These are phyloP conservation scores for Eucalyptus grandis DNA, from an alignment of 345 rosid genomes.

Conservation along the genomic window DNA sequence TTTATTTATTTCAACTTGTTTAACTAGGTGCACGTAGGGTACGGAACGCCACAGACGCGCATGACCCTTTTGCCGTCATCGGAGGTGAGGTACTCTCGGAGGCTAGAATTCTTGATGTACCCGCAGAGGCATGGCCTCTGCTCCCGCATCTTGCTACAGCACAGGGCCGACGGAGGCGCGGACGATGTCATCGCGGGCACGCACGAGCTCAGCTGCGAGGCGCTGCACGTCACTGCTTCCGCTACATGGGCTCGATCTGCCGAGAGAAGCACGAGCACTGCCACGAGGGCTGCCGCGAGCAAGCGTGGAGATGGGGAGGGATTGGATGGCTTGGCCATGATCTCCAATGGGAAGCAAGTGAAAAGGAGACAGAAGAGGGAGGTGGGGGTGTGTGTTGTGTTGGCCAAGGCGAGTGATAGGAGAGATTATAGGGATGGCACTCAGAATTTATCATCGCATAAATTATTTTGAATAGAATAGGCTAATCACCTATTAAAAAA, in stretches of 20 bases:
- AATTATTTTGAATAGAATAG: not conserved
- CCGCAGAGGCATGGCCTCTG: constrained; percentile 60
- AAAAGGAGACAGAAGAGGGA: not conserved
- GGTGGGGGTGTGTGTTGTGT: not conserved
- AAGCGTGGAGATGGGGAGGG: not conserved
- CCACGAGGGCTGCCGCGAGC: not conserved
- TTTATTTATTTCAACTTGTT: not conserved
- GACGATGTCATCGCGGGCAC: constrained; percentile 12
- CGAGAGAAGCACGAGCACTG: not conserved
- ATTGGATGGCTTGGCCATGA: not conserved
- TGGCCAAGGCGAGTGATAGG: not conserved
- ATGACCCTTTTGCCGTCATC: constrained; percentile 19
- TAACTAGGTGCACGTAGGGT: constrained; percentile 26
- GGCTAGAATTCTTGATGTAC: constrained; percentile 28
- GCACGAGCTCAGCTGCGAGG: constrained; percentile 41
- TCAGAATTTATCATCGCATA: not conserved
- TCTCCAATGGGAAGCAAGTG: not conserved
- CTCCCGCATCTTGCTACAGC: constrained; percentile 46
- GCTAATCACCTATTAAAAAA: not conserved
- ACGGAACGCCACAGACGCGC: constrained; percentile 22
- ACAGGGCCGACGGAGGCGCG: constrained; percentile 15
- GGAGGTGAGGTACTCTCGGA: constrained; percentile 28
- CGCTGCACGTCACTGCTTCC: constrained; percentile 35
- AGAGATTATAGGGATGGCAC: not conserved
- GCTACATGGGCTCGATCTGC: not conserved